Evolutionary conservation across 176 grass and related monocot genomes (phyloP), one percentile per base, ranked within the genome.

Genomic region (Carex pumila): DNA sequence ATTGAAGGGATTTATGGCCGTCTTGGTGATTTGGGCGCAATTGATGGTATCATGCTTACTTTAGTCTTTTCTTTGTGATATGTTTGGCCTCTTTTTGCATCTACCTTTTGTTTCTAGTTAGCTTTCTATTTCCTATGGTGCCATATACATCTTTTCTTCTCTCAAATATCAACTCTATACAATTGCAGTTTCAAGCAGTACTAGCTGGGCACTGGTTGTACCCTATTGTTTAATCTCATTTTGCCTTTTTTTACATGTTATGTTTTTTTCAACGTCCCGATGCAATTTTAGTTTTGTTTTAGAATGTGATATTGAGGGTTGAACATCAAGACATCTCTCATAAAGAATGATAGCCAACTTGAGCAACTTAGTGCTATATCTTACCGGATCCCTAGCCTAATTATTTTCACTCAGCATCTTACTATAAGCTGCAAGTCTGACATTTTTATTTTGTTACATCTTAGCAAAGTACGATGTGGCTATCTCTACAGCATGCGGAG

Each of bases 381-480:
- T 76, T 76, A 76, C 47, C 15, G 25, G 49, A 17, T 32, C 22
- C 11, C 25, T 55, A 56, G 49, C 12, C 12, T 76, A 76, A 76
- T 55, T 77, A 71, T 17, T 77, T 56, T 56, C 11, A 77, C 12
- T 77, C 25, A 34, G 43, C 21, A 77, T 77, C 50, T 55, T 55
- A 54, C 34, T 14, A 77, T 55, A 50, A 17, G 25, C 73, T 71
- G 4, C 36, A 71, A 77, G 6, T 56, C 25, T 77, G 72, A 25
- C 50, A 77, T 32, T 9, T 30, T 55, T 14, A 53, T 32, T 56
- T 32, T 86, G 70, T n/a, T 37, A 65, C 14, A 6, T 55, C 85
- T 81, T 88, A 99, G 96, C 89, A 82, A 99, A 99, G 82, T 99
- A 99, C 64, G 96, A 95, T 64, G 89, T 99, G 17, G 93, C 96